Evolutionary conservation across 192 early-diverging fungal genomes (phyloP).

Genomic region (Gonapodya sp.): DNA sequence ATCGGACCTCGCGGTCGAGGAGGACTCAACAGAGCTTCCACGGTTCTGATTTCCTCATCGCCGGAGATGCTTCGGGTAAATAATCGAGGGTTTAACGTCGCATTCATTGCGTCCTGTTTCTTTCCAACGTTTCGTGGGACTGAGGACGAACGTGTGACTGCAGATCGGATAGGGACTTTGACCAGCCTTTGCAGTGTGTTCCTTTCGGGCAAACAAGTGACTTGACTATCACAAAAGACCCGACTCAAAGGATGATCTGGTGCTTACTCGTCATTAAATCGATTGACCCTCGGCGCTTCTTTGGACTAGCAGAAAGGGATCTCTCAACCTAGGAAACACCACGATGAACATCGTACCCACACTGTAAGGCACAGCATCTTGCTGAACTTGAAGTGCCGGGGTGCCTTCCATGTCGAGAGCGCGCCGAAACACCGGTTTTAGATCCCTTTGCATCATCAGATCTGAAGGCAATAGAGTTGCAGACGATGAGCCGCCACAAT

Average conservation of each 20-base stretch:
- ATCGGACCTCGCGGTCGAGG: neutral
- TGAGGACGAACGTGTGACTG: neutral
- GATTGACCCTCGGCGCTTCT: conserved; percentile 23
- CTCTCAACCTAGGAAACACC: neutral
- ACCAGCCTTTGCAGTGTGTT: neutral
- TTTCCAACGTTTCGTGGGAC: neutral
- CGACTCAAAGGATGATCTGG: too few relatives aligned
- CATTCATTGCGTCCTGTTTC: neutral
- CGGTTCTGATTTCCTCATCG: neutral
- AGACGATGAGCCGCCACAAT: neutral
- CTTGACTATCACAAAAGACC: too few relatives aligned
- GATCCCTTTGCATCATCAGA: conserved; percentile 30
- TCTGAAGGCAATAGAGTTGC: conserved; percentile 21
- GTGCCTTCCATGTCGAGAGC: conserved; percentile 26
- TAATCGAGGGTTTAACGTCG: neutral
- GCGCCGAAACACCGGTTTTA: conserved; percentile 41
- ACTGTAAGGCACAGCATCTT: neutral
- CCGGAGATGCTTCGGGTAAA: neutral
- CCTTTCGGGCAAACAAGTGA: neutral
- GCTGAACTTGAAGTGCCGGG: neutral
- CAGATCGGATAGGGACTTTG: neutral
- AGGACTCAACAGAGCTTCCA: neutral
- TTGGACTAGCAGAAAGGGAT: conserved; percentile 21
- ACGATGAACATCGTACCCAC: neutral
- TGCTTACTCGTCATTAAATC: conserved; percentile 39